A percentile compares a stretch with the other conserved stretches of the same genome.
These are phyloP conservation scores for Xylaria palmicola DNA, from an alignment of 495 filamentous ascomycete genomes.

Conservation along the genomic window DNA sequence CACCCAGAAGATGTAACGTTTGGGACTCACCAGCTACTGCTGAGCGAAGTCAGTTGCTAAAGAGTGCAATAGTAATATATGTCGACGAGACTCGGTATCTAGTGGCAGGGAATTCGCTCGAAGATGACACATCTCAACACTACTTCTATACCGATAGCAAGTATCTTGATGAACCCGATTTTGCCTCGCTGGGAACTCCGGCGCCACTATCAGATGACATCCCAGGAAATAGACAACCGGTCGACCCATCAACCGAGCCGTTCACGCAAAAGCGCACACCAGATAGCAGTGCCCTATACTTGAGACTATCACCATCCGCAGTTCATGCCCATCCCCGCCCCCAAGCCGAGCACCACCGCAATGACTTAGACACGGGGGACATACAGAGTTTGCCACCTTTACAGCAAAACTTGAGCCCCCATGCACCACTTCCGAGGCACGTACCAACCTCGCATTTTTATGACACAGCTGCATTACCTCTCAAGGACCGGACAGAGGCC, in stretches of 20 bases:
- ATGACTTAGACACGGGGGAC: neutral
- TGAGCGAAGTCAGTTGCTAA: neutral
- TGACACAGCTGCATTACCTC: constrained; percentile 30
- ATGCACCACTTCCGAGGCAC: constrained; percentile 4
- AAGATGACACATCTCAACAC: constrained; percentile 17
- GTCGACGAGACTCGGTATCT: constrained; percentile 27
- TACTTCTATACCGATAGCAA: constrained; percentile 16
- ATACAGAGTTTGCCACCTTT: constrained; percentile 1
- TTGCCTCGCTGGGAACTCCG: constrained; percentile 9
- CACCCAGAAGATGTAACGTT: constrained; percentile 25
- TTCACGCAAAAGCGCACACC: neutral
- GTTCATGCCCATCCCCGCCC: neutral
- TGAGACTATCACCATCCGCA: neutral
- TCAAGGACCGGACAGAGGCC: constrained; percentile 39
- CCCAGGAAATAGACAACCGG: neutral
- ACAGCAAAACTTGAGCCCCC: neutral
- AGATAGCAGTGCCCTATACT: neutral
- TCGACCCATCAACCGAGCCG: neutral
- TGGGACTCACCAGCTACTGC: neutral
- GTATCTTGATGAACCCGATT: constrained; percentile 5
- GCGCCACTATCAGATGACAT: neutral
- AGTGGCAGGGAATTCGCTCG: constrained; percentile 13
- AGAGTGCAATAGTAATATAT: constrained; percentile 24
- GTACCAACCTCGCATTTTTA: constrained; percentile 1
- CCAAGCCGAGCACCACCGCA: neutral